Conservation (phyloP, 371 early-diverging fungal species). For the Dipsacomyces acuminosporus region DNA sequence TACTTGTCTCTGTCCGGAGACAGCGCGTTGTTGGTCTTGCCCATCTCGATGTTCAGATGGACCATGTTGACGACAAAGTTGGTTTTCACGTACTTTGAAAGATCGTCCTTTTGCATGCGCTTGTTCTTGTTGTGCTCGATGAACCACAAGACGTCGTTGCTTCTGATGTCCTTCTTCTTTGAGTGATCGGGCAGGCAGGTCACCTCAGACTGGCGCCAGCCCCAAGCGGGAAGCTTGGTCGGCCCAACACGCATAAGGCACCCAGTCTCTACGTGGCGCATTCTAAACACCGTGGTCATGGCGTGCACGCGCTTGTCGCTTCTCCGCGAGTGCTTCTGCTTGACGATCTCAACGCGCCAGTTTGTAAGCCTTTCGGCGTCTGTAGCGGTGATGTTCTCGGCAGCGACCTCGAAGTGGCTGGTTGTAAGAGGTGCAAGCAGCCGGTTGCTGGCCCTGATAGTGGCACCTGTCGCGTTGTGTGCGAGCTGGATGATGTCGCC, state of each 20-base stretch:
- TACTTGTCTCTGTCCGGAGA: constrained; percentile 96
- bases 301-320: constrained; percentile 48
- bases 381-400: constrained; percentile 57
- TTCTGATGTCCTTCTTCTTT: constrained; percentile 52
- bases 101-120: constrained; percentile 56
- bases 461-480: constrained; percentile 70
- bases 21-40: constrained; percentile 97
- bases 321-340: constrained; percentile 49
- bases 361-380: constrained; percentile 70
- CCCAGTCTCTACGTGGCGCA: constrained; percentile 74
- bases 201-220: constrained; percentile 96
- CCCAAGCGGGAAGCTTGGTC: constrained; percentile 94
- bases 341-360: constrained; percentile 86
- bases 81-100: constrained; percentile 47
- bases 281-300: constrained; percentile 83
- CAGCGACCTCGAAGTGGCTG: constrained; percentile 82
- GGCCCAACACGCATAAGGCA: constrained; percentile 78
- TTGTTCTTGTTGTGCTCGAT: constrained; percentile 88
- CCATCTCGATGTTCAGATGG: constrained; percentile 98
- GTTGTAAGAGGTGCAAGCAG: constrained; percentile 81
- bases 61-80: constrained; percentile 84
- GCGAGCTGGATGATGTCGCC: constrained; percentile 81
- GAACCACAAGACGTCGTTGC: constrained; percentile 82
- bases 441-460: constrained; percentile 81
- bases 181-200: constrained; percentile 69